Conservation (phyloP, 2,329 filamentous ascomycete genomes). For the Monosporascus sp. region DNA sequence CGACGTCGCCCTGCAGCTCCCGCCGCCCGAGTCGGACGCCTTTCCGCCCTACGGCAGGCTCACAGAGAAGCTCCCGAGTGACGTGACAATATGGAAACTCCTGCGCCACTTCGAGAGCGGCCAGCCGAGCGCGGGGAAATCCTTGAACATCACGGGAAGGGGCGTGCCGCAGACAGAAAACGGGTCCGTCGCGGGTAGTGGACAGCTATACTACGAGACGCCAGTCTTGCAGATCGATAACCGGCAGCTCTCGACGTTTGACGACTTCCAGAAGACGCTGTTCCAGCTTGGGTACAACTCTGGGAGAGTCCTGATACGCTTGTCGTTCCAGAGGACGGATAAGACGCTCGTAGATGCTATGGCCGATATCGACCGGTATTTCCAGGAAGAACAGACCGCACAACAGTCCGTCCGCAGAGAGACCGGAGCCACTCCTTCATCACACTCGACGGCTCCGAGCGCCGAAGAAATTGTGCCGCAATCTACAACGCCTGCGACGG, state of each 20-base stretch:
- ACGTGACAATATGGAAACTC: constrained; percentile 83
- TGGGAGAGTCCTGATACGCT: constrained; percentile 71
- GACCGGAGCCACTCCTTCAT: constrained; percentile 6
- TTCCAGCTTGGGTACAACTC: constrained; percentile 82
- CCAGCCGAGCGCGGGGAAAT: constrained; percentile 52
- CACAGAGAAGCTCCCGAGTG: constrained; percentile 80
- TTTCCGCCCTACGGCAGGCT: constrained; percentile 61
- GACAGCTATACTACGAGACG: constrained; percentile 81
- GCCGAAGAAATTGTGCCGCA: not conserved
- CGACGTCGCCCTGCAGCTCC: constrained; percentile 82
- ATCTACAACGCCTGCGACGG: not conserved
- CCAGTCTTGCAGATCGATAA: constrained; percentile 82
- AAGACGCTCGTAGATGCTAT: constrained; percentile 81
- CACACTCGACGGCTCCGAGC: constrained; percentile 2
- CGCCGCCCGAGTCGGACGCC: constrained; percentile 60
- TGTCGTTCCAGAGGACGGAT: constrained; percentile 71
- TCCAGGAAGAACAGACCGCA: constrained; percentile 41
- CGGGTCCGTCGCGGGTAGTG: constrained; percentile 52
- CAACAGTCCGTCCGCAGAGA: constrained; percentile 6
- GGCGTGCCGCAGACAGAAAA: constrained; percentile 60
- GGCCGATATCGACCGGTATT: constrained; percentile 71
- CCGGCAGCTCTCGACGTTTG: constrained; percentile 68
- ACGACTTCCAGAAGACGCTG: constrained; percentile 83
- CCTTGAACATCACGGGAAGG: constrained; percentile 77
- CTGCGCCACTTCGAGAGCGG: constrained; percentile 84